Evolutionary conservation across 441 rosid species (phyloP).

Genomic region (Corymbia citriodora): DNA sequence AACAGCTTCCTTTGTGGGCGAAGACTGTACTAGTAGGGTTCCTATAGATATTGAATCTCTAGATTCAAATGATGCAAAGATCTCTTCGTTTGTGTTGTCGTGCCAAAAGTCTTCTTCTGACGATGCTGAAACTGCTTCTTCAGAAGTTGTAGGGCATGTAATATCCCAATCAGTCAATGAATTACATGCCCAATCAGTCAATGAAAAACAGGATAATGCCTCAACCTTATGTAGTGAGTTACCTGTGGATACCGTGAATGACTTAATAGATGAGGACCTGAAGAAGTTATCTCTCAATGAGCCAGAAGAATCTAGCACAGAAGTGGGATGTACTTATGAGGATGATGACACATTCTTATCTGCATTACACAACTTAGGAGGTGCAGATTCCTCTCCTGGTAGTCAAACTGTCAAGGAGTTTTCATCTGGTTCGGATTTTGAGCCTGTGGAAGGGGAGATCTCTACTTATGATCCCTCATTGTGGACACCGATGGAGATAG

Average conservation of each 20-base stretch:
- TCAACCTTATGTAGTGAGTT: conserved; percentile 16
- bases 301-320: conserved; percentile 20
- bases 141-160: conserved; percentile 11
- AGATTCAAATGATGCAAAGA: conserved; percentile 8
- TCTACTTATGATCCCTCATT: conserved; percentile 51
- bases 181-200: conserved; percentile 2
- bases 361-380: conserved; percentile 34
- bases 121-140: conserved; percentile 12
- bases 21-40: conserved; percentile 9
- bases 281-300: conserved; percentile 25
- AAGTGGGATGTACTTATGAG: conserved; percentile 31
- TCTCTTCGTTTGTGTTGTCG: not conserved
- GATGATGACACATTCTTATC: conserved; percentile 44
- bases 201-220: conserved; percentile 9
- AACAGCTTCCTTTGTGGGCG: conserved; percentile 1
- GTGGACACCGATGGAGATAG: conserved; percentile 87
- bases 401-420: conserved; percentile 19
- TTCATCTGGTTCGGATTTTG: conserved; percentile 27
- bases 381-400: conserved; percentile 8
- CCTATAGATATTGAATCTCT: conserved; percentile 3
- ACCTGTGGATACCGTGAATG: conserved; percentile 19
- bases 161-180: conserved; percentile 14
- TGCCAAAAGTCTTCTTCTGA: conserved; percentile 9
- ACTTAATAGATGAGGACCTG: conserved; percentile 28
- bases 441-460: conserved; percentile 23